Conservation (phyloP, 2,329 filamentous ascomycete genomes). For the Trichoderma citrinoviride region DNA sequence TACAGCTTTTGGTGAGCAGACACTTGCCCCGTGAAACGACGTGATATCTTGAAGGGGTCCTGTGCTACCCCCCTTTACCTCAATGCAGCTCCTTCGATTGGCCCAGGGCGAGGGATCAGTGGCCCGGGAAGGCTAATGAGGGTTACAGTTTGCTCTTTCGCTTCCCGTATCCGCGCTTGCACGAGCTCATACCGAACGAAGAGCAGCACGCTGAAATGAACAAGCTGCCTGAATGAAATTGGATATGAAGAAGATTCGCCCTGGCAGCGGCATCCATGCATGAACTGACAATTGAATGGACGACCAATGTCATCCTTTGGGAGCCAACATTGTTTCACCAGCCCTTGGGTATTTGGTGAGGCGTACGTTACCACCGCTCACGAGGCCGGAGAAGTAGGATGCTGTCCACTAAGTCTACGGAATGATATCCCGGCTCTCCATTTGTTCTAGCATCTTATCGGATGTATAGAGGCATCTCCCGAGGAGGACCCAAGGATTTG, state of each 20-base stretch:
- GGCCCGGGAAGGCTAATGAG: neutral
- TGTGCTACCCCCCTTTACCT: constrained; percentile 1
- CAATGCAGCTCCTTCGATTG: neutral
- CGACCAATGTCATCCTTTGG: neutral
- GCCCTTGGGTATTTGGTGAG: neutral
- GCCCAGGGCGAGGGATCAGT: neutral
- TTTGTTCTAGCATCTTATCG: neutral
- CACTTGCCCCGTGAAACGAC: neutral
- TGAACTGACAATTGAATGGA: neutral
- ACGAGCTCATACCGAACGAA: neutral
- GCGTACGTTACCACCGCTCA: neutral
- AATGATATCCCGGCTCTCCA: neutral
- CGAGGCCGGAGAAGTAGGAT: neutral
- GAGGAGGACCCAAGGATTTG: neutral
- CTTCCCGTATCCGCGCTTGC: neutral
- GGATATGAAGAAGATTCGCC: neutral
- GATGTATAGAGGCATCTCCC: neutral
- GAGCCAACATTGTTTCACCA: neutral
- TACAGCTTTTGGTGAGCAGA: neutral
- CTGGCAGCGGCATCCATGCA: neutral
- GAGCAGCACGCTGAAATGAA: neutral
- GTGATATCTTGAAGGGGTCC: constrained; percentile 14
- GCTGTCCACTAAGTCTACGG: neutral
- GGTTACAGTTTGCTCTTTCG: neutral
- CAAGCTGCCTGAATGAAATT: neutral